Percentiles rank a stretch among this genome's conserved stretches.
Evolutionary conservation across 208 protist genomes (phyloP).

Genomic region (Leishmania aethiopica): DNA sequence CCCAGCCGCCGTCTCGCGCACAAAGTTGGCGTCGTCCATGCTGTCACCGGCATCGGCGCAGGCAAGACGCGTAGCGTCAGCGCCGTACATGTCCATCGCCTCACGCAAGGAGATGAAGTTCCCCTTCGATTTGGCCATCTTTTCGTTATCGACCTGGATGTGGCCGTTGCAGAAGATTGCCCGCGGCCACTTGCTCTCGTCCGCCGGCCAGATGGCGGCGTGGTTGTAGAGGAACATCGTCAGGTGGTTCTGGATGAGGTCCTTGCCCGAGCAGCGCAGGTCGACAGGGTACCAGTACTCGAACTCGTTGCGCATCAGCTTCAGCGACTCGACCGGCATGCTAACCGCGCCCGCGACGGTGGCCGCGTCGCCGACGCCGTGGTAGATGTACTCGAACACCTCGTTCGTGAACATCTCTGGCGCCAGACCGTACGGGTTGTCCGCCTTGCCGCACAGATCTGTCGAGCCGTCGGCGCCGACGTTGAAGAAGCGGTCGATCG

Average conservation of each 20-base stretch:
- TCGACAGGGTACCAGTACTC: conserved; percentile 99
- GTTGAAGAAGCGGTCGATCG: conserved; percentile 98
- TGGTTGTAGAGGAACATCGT: conserved; percentile 99
- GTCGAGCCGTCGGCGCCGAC: conserved; percentile 56
- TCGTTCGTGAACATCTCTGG: conserved; percentile 95
- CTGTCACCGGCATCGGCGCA: conserved; percentile 99
- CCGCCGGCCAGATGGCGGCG: conserved; percentile 96
- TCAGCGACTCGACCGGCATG: conserved; percentile 69
- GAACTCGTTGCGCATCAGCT: conserved; percentile 97
- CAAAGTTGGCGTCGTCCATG: conserved; percentile 99
- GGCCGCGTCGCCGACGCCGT: conserved; percentile 69
- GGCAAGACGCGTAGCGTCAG: conserved; percentile 95
- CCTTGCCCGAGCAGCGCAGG: conserved; percentile 99
- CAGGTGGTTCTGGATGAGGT: conserved; percentile 99
- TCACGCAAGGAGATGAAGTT: conserved; percentile 99
- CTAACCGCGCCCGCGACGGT: conserved; percentile 47
- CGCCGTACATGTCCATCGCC: conserved; percentile 82
- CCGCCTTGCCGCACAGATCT: conserved; percentile 41
- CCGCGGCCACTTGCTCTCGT: conserved; percentile 83
- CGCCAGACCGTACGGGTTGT: conserved; percentile 85
- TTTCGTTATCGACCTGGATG: conserved; percentile 98
- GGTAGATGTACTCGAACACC: conserved; percentile 96
- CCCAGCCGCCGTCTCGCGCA: conserved; percentile 91
- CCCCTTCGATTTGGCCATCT: conserved; percentile 99
- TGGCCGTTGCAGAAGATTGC: conserved; percentile 99